phyloP scores from a whole-genome alignment of 1,139 yeast genomes.

The Nakaseomyces bracarensis region DNA sequence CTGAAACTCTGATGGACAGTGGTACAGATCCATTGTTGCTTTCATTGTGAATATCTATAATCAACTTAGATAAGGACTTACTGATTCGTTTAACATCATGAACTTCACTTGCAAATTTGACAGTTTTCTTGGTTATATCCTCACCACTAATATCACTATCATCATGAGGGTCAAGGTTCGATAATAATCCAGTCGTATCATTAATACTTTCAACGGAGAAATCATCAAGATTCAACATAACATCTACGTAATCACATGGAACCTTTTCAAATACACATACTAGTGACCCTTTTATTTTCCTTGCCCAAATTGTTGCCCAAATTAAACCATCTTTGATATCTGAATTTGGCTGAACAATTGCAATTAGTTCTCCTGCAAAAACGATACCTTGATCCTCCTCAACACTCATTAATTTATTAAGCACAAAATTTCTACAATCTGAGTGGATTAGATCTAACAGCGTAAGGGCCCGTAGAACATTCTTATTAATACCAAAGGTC shows the following conservation, averaged over 20 bases:
- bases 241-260: conserved; percentile 69
- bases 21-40: conserved; percentile 29
- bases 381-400: conserved; percentile 37
- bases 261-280: conserved; percentile 86
- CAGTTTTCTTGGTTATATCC: conserved; percentile 27
- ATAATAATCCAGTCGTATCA: conserved; percentile 3
- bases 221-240: conserved; percentile 36
- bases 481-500: conserved; percentile 72
- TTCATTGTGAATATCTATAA: conserved; percentile 27
- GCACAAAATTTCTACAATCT: conserved; percentile 59
- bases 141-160: neutral
- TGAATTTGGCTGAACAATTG: conserved; percentile 39
- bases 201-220: conserved; percentile 21
- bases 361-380: conserved; percentile 49
- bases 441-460: conserved; percentile 73
- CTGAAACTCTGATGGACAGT: conserved; percentile 35
- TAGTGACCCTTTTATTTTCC: conserved; percentile 57
- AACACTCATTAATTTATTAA: conserved; percentile 42
- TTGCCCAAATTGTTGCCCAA: conserved; percentile 87
- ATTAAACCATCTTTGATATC: conserved; percentile 41
- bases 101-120: conserved; percentile 27
- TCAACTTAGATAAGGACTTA: conserved; percentile 23
- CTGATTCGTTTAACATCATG: conserved; percentile 23
- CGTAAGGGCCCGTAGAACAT: conserved; percentile 52
- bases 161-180: neutral